These are phyloP conservation scores for Sporothrix phasma DNA, from an alignment of 2,329 filamentous ascomycete genomes.

Conservation along the genomic window DNA sequence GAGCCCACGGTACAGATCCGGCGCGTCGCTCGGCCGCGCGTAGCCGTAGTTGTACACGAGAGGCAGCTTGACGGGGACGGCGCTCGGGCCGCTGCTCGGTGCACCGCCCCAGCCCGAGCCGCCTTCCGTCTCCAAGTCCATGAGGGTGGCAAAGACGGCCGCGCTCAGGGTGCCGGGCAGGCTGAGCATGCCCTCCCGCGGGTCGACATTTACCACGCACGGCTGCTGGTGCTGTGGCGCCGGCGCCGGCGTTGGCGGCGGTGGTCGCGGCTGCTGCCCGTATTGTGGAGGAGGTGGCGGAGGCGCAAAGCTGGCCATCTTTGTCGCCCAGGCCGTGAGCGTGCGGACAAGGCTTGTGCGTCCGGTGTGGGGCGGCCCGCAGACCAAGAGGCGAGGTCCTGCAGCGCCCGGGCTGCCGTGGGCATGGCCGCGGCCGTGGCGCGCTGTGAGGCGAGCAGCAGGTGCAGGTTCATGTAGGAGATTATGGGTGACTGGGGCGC, in stretches of 20 bases:
- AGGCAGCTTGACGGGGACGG: slow-evolving; percentile 82
- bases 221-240: slow-evolving; percentile 45
- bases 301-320: slow-evolving; percentile 35
- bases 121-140: slow-evolving; percentile 70
- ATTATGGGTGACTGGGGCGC: slow-evolving; percentile 55
- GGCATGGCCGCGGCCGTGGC: slow-evolving; percentile 42
- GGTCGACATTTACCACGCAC: slow-evolving; percentile 75
- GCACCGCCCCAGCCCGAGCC: slow-evolving; percentile 75
- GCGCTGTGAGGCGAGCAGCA: slow-evolving; percentile 67
- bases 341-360: slow-evolving; percentile 76
- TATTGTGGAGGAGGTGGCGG: background rate
- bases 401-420: slow-evolving; percentile 33
- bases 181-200: slow-evolving; percentile 66
- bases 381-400: slow-evolving; percentile 75
- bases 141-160: slow-evolving; percentile 73
- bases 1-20: slow-evolving; percentile 61
- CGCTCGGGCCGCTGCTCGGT: slow-evolving; percentile 80
- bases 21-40: slow-evolving; percentile 60
- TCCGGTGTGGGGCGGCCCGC: slow-evolving; percentile 67
- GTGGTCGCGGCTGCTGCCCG: background rate
- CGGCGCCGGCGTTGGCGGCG: background rate
- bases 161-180: slow-evolving; percentile 76
- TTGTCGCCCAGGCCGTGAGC: slow-evolving; percentile 68
- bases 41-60: slow-evolving; percentile 83
- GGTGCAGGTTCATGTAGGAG: slow-evolving; percentile 76